phyloP scores from a whole-genome alignment of 2,329 filamentous ascomycete species.

The Cytospora piceae region DNA sequence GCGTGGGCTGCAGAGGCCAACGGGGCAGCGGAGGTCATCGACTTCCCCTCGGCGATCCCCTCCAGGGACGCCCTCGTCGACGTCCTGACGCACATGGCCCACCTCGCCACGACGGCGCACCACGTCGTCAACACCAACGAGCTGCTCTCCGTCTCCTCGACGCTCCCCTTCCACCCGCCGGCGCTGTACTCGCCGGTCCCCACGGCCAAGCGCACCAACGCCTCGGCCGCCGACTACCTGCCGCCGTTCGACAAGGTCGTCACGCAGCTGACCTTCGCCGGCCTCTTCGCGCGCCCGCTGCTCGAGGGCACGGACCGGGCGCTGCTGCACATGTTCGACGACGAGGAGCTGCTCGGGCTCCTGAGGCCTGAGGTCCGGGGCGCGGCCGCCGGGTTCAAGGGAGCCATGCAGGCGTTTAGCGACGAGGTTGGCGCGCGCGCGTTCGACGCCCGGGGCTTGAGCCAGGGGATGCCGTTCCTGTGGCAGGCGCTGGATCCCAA shows the following conservation, averaged over 20 bases:
- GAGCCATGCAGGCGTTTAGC: constrained; percentile 45
- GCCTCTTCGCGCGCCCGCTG: constrained; percentile 47
- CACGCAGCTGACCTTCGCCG: constrained; percentile 43
- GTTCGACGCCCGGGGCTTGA: constrained; percentile 48
- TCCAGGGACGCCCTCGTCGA: constrained; percentile 42
- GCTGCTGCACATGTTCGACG: constrained; percentile 47
- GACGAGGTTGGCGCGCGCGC: constrained; percentile 40
- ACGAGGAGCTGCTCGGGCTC: constrained; percentile 39
- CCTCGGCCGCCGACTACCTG: constrained; percentile 37
- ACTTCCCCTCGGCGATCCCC: constrained; percentile 44
- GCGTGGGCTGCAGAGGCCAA: constrained; percentile 49
- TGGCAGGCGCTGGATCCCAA: constrained; percentile 38
- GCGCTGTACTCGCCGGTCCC: constrained; percentile 47
- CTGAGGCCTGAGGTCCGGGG: constrained; percentile 39
- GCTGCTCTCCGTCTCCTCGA: constrained; percentile 41
- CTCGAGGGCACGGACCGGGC: constrained; percentile 42
- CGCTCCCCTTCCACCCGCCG: constrained; percentile 48
- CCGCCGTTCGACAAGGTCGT: constrained; percentile 40
- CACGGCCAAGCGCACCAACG: constrained; percentile 38
- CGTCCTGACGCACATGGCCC: constrained; percentile 46
- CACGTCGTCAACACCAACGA: constrained; percentile 49
- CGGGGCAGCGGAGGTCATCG: constrained; percentile 41
- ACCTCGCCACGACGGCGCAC: constrained; percentile 44
- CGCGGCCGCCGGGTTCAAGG: constrained; percentile 43
- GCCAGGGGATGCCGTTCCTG: constrained; percentile 52